Evolutionary conservation across 495 filamentous ascomycete genomes (phyloP), one percentile per base, ranked within the genome.

Genomic region (Cercophora newfieldiana): DNA sequence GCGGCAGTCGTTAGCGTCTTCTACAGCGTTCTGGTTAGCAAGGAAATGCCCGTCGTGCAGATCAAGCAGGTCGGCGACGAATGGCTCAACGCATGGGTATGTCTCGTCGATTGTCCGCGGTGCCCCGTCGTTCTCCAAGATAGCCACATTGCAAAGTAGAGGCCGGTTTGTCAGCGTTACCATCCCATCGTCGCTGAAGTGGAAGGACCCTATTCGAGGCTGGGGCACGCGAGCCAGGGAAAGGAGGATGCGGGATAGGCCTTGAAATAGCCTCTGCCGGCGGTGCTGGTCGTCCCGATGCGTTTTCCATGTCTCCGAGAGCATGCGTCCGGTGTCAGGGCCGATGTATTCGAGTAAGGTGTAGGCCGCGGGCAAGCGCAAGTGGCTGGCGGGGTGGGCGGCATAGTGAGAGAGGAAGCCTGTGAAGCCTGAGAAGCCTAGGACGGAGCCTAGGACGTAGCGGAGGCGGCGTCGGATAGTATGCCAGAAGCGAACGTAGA

Each of bases 161-260:
- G 77, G 78, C 0, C 77, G 74, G 65, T 80, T 82, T 7, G 63
- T 68, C 19, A 79, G 66, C 0, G 64, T 57, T 2, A 79, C 21
- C 0, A 63, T 59, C 2, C 54, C 25, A 16, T 51, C 48, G 48
- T 59, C 57, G 50, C 72, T 48, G 22, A 81, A 66, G 0, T 56
- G 69, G 61, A 78, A 77, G 18, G 80, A 73, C 2, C 78, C 79
- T 31, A 82, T 82, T 8, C 67, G 71, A 3, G 74, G 71, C 47
- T 73, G 68, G 24, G 66, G 72, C 0, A 72, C 28, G 10, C 68
- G 71, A 10, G 67, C 72, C 1, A 80, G 65, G 1, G 75, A 77
- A 33, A 79, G 59, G 33, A 80, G 73, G 3, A 78, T 70, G 24
- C 64, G 58, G 16, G 74, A 60, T 14, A 81, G 22, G 16, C 69